Conservation (phyloP, 345 rosid genomes). For the Reutealis trisperma region DNA sequence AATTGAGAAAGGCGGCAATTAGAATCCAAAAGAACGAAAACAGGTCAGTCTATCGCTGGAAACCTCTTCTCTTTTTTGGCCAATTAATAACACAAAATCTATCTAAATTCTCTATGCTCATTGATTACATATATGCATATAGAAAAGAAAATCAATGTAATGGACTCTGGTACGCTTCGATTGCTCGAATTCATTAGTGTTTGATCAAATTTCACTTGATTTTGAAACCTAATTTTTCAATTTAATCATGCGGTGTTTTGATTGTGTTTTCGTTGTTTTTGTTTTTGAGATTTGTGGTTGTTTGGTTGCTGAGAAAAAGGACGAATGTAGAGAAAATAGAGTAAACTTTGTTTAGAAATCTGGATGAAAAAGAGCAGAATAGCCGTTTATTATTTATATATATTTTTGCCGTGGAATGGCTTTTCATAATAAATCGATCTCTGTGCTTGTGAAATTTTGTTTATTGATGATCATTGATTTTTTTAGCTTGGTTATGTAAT, state of each 20-base stretch:
- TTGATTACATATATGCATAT: neutral
- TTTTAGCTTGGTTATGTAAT: too few species aligned
- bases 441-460: too few species aligned
- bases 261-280: too few species aligned
- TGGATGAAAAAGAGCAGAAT: too few species aligned
- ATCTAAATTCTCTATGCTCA: neutral
- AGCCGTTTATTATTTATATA: too few species aligned
- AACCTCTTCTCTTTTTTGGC: neutral
- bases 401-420: too few species aligned
- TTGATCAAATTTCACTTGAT: neutral
- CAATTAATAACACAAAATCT: neutral
- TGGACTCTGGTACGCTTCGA: neutral
- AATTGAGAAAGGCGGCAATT: slow-evolving; percentile 8
- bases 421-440: too few species aligned
- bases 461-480: too few species aligned
- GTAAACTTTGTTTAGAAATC: neutral
- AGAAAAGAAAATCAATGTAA: neutral
- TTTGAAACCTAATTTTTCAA: neutral
- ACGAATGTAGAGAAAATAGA: too few species aligned
- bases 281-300: neutral
- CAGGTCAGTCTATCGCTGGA: neutral
- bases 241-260: neutral
- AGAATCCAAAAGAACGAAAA: neutral
- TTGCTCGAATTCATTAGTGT: neutral
- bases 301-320: neutral